Percentiles rank a stretch among this genome's conserved stretches.
These are phyloP conservation scores for Amniculicola lignicola DNA, from an alignment of 495 filamentous ascomycete species.

Conservation along the genomic window DNA sequence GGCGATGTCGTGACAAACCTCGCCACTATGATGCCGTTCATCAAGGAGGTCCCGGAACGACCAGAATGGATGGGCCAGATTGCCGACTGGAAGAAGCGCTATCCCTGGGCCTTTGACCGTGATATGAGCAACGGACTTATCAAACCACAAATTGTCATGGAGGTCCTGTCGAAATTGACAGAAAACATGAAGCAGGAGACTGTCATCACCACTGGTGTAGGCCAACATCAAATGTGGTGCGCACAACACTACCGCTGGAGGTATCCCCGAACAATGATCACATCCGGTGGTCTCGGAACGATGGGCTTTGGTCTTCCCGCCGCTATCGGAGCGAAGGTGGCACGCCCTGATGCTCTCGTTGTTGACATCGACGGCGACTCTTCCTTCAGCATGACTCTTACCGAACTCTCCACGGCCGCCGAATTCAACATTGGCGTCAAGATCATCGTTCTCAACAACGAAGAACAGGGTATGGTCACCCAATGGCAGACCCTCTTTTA, in stretches of 20 bases:
- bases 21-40: constrained; percentile 64
- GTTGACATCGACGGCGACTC: constrained; percentile 95
- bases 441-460: constrained; percentile 89
- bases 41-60: constrained; percentile 61
- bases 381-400: constrained; percentile 95
- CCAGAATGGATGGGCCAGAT: constrained; percentile 86
- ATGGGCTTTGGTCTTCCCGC: constrained; percentile 95
- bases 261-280: constrained; percentile 80
- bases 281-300: constrained; percentile 87
- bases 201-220: constrained; percentile 86
- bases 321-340: constrained; percentile 92
- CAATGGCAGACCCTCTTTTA: constrained; percentile 96
- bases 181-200: constrained; percentile 71
- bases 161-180: constrained; percentile 73
- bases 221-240: constrained; percentile 97
- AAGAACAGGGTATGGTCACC: constrained; percentile 96
- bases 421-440: constrained; percentile 95
- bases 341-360: constrained; percentile 76
- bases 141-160: constrained; percentile 84
- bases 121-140: constrained; percentile 67
- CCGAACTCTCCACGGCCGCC: constrained; percentile 81
- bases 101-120: constrained; percentile 76
- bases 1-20: constrained; percentile 71
- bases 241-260: constrained; percentile 94
- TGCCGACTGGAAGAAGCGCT: constrained; percentile 79